Conservation (phyloP, 2,329 filamentous ascomycete genomes). For the Alternaria solani region DNA sequence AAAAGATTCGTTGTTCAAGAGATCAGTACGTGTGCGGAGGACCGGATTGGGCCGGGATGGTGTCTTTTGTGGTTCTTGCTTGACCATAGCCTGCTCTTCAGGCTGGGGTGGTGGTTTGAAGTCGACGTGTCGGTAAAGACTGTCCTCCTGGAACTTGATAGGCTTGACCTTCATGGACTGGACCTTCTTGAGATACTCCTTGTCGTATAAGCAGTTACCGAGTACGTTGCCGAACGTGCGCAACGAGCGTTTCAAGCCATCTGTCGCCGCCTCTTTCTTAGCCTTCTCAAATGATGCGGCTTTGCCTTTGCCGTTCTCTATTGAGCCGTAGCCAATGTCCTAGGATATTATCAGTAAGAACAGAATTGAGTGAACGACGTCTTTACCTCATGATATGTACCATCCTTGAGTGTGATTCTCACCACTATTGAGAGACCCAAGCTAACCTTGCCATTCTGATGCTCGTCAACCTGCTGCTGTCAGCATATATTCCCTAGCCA, state of each 20-base stretch:
- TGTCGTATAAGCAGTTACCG: slow-evolving; percentile 99
- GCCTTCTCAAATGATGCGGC: slow-evolving; percentile 97
- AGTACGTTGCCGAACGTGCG: slow-evolving; percentile 94
- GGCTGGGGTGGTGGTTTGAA: slow-evolving; percentile 61
- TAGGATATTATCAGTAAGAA: slow-evolving; percentile 38
- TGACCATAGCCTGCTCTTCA: slow-evolving; percentile 43
- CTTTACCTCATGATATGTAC: slow-evolving; percentile 85
- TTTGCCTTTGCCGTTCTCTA: slow-evolving; percentile 95
- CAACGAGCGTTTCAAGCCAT: slow-evolving; percentile 87
- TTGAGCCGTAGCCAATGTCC: slow-evolving; percentile 95
- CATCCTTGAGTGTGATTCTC: slow-evolving; percentile 87
- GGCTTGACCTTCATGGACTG: slow-evolving; percentile 84
- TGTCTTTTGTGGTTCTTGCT: slow-evolving; percentile 38
- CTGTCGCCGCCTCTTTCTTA: slow-evolving; percentile 97
- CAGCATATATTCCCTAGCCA: slow-evolving; percentile 9
- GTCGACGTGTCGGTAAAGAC: slow-evolving; percentile 81
- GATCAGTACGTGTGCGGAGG: slow-evolving; percentile 41
- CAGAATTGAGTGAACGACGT: background rate
- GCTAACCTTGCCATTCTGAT: slow-evolving; percentile 78
- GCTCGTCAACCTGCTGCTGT: slow-evolving; percentile 73
- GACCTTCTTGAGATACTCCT: slow-evolving; percentile 89
- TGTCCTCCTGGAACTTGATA: slow-evolving; percentile 78
- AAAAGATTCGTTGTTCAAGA: slow-evolving; percentile 44
- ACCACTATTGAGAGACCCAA: slow-evolving; percentile 90
- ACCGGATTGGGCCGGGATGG: slow-evolving; percentile 34